Evolutionary conservation across 176 grass and related monocot genomes (phyloP).

Genomic region (Secale cereale): DNA sequence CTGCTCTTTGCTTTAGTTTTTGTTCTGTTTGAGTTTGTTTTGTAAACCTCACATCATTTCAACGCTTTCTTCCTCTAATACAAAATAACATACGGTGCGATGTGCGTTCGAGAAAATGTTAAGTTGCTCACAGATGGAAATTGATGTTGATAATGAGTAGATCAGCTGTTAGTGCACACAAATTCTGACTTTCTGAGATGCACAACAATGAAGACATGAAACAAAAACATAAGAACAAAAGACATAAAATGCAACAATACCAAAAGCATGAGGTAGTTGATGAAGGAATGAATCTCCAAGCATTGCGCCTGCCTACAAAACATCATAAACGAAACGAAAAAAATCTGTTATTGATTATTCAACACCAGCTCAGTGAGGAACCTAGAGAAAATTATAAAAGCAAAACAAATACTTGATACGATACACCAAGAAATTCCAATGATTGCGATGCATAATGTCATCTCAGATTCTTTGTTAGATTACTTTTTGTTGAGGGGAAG

Average conservation of each 20-base stretch:
- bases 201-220: not conserved
- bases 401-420: not conserved
- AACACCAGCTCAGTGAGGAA: not conserved
- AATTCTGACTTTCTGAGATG: not conserved
- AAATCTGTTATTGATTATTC: not conserved
- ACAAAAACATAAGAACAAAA: constrained; percentile 3
- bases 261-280: constrained; percentile 98
- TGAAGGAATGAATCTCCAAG: constrained; percentile 99
- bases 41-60: not conserved
- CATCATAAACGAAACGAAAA: constrained; percentile 2
- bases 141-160: not conserved
- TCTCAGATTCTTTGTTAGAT: not conserved
- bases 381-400: not conserved
- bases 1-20: not conserved
- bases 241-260: constrained; percentile 41
- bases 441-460: not conserved
- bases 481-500: not conserved
- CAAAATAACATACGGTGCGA: too few species aligned
- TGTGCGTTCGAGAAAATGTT: not conserved
- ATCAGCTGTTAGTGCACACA: not conserved
- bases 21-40: not conserved
- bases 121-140: not conserved
- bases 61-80: too few species aligned
- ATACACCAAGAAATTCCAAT: not conserved
- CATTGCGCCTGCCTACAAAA: constrained; percentile 95